Evolutionary conservation across 208 protist genomes (phyloP), one percentile per base, ranked within the genome.

Genomic region (Trypanosoma mega): DNA sequence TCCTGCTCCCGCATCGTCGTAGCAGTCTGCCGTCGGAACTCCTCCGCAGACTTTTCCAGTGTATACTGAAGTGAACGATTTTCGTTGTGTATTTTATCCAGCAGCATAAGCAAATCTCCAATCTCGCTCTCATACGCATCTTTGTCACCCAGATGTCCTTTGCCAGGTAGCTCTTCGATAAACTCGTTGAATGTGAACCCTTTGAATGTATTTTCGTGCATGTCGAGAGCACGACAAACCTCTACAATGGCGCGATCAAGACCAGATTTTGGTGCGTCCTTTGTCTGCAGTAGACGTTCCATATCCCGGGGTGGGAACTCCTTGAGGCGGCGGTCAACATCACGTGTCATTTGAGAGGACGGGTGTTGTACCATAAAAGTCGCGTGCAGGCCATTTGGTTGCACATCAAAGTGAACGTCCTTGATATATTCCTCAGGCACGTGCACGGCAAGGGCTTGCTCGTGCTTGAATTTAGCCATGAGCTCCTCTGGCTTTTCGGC

Each of bases 101-200:
- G 72, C 11, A 83, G 56, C 72, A 83, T 76, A 23, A 83, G 64
- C 27, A 83, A 46, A 68, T 83, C 76, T 20, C 76, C 76, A 55
- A 83, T 83, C 46, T 83, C 76, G 43, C 76, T 78, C 59, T 83
- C 76, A 43, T 83, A 83, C 2, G 76, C 76, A 60, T 78, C 72
- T 52, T 83, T 83, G 57, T 83, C 72, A 11, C 71, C 67, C 6
- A 75, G 47, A 29, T 74, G 64, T 37, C 71, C 68, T 34, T 67
- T 76, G 24, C 63, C 51, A 11, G 70, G 23, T 20, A 83, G 58
- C 48, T 78, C 72, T 12, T 63, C 50, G 1, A 83, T 66, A 34
- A 83, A 83, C 43, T 78, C 55, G 27, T 78, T 68, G 50, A 78
- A 83, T 1, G 34, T 39, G 8, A 78, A 31, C 1, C 76, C 72